A percentile compares a stretch with the other conserved stretches of the same genome.
These are phyloP conservation scores for Isoetes engelmannii DNA, from an alignment of 83 land plant species.

Conservation along the genomic window DNA sequence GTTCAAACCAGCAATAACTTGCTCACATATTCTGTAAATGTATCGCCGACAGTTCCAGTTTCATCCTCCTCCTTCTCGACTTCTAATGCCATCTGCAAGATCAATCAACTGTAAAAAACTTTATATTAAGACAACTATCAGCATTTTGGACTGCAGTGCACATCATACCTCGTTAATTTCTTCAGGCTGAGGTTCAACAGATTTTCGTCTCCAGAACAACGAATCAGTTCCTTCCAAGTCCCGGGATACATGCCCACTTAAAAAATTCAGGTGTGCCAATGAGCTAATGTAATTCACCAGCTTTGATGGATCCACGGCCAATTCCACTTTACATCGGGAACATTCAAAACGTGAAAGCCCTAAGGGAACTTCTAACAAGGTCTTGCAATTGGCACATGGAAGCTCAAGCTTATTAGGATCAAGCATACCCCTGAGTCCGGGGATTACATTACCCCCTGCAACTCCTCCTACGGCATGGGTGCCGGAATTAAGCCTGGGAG, in stretches of 20 bases:
- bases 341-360: constrained; percentile 66
- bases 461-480: constrained; percentile 15
- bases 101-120: constrained; percentile 14
- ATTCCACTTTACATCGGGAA: constrained; percentile 80
- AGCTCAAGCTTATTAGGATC: constrained; percentile 91
- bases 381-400: constrained; percentile 78
- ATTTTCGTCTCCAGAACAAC: not conserved
- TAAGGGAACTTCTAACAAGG: constrained; percentile 85
- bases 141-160: not conserved
- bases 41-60: constrained; percentile 86
- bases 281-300: constrained; percentile 38
- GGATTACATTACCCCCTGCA: no score
- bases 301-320: constrained; percentile 67
- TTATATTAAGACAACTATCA: no score
- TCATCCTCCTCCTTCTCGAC: constrained; percentile 98
- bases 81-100: constrained; percentile 76
- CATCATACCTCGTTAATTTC: constrained; percentile 61
- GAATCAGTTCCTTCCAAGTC: constrained; percentile 5
- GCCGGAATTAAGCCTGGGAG: not conserved
- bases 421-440: no score
- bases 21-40: constrained; percentile 96
- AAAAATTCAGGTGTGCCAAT: constrained; percentile 20
- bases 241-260: constrained; percentile 12
- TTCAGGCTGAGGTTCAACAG: constrained; percentile 18
- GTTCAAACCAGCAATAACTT: no score